Evolutionary conservation across 2,329 filamentous ascomycete genomes (phyloP).

Genomic region (Phaeoacremonium minimum): DNA sequence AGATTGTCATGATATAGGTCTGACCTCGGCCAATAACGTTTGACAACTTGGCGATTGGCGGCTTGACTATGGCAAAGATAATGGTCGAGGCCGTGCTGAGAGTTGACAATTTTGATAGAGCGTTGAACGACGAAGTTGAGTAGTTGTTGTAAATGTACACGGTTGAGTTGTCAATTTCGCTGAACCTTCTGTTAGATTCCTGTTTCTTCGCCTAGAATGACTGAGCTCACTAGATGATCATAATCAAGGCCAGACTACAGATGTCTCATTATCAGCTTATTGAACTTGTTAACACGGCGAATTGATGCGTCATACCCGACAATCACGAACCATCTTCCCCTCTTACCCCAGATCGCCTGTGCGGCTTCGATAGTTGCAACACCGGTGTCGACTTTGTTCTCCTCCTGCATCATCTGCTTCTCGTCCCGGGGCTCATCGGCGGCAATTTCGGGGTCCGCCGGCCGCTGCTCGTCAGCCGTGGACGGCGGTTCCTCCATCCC

Average conservation of each 20-base stretch:
- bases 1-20: constrained; percentile 50
- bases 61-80: constrained; percentile 50
- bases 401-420: background rate
- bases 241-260: constrained; percentile 16
- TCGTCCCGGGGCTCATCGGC: background rate
- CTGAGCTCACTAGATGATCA: constrained; percentile 15
- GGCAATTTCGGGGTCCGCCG: background rate
- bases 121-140: constrained; percentile 22
- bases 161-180: constrained; percentile 22
- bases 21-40: constrained; percentile 60
- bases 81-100: constrained; percentile 26
- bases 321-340: constrained; percentile 12
- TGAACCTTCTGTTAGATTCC: no score
- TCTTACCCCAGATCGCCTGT: constrained; percentile 18
- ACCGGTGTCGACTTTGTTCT: constrained; percentile 8
- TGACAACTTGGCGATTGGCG: constrained; percentile 56
- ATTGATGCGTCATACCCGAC: constrained; percentile 12
- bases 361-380: constrained; percentile 16
- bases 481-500: background rate
- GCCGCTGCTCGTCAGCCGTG: background rate
- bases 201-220: background rate
- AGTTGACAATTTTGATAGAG: constrained; percentile 21
- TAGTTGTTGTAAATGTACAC: constrained; percentile 24
- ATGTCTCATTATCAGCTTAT: constrained; percentile 2
- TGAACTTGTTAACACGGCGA: no score